Conservation (phyloP, 148 eudicot genomes). For the Vaccinium macrocarpon region DNA sequence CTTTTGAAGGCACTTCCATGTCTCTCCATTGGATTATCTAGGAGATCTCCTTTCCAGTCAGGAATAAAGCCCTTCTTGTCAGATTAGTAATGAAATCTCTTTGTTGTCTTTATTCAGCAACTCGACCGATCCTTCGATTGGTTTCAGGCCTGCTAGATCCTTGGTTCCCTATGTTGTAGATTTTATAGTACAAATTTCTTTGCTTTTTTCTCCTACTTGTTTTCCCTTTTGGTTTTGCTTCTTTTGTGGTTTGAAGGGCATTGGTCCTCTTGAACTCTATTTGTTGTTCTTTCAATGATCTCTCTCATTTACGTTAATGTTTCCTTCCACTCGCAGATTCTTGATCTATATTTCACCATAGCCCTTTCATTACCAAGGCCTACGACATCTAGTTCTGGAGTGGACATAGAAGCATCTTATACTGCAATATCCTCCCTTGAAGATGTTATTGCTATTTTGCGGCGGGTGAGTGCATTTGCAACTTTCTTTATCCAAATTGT, state of each 20-base stretch:
- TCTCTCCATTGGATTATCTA: not conserved
- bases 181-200: not conserved
- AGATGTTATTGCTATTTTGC: slow-evolving; percentile 87
- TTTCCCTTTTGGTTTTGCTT: not conserved
- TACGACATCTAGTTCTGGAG: slow-evolving; percentile 39
- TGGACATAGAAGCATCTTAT: slow-evolving; percentile 65
- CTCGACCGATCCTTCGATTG: not conserved
- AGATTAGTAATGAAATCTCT: not conserved
- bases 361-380: slow-evolving; percentile 86
- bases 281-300: not conserved
- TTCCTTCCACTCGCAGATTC: slow-evolving; percentile 49
- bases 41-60: not conserved
- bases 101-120: not conserved
- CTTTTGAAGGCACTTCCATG: not conserved
- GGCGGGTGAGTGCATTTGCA: slow-evolving; percentile 59
- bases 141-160: not conserved
- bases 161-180: not conserved
- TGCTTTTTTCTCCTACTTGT: not conserved
- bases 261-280: not conserved
- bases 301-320: not conserved
- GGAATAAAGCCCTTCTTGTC: not conserved
- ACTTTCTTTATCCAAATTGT: slow-evolving; percentile 2
- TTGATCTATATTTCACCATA: slow-evolving; percentile 79
- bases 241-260: not conserved
- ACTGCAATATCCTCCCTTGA: slow-evolving; percentile 81